Evolutionary conservation across 495 filamentous ascomycete species (phyloP), one percentile per base, ranked within the genome.

Genomic region (Tirmania nivea): DNA sequence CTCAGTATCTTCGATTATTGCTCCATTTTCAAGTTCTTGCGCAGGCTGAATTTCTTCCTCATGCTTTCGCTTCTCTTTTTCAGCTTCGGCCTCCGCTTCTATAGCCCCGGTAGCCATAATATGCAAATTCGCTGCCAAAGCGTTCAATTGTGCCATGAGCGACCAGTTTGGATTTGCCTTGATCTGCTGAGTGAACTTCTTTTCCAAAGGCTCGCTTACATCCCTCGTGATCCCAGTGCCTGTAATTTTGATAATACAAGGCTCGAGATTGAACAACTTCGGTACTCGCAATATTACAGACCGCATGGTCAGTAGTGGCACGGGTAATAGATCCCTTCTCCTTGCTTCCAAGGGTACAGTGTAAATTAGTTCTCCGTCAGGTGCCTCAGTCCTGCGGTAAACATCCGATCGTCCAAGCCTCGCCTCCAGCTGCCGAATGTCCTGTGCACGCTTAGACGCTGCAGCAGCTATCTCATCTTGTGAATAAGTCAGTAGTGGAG

Each of bases 111-210:
- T 80, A 6, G 79, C 81, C 62, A 92, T 69, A 0, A 68, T 63
- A 57, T 83, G 77, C 61, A 92, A 74, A 57, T 87, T 85, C 63
- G 81, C 79, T 0, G 77, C 71, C 47, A 94, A 66, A 54, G 81
- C 84, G 61, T 93, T 93, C 58, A 92, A 60, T 51, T 83, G 80
- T 37, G 75, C 81, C 64, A 83, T 80, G 58, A 94, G 58, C 10
- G 75, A 78, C 66, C 78, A 67, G 49, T 81, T 70, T 35, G 69
- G 69, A 60, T 76, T 73, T 25, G 78, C 68, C 25, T 60, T 62
- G 9, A 78, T 66, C 67, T 74, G 81, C 50, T 73, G 59, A 11
- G 69, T 64, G 57, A 94, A 94, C 3, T 78, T 73, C 53, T 69
- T 67, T 62, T 88, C 78, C 12, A 86, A 69, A 3, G 69, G 68